Base-by-base conservation (phyloP, 2,329 filamentous ascomycete species). In the Exserohilum turcica region DNA sequence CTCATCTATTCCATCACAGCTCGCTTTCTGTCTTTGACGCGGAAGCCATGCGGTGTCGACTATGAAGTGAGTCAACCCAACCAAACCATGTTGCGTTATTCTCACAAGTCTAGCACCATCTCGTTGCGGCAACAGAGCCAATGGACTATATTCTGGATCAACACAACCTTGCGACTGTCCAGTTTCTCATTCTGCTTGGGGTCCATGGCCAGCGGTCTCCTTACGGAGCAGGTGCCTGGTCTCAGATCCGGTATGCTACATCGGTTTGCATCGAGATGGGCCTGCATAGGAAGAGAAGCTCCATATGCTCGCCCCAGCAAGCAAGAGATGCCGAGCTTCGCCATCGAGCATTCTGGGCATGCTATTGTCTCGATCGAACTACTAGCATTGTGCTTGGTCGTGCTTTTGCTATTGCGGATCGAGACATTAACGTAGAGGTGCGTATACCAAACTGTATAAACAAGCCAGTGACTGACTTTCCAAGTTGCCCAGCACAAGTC, bases 191-290 rank as follows among this genome's bases (percentile, higher is more conserved):
- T 3, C 40, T 69, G 5, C 48, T 69, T 12, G 66, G 60, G 6
- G 57, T 68, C 5, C 64, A 68, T 12, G 65, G 66, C 2, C 65
- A 69, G 38, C 48, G 66, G 9, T 66, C 64, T 10, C 66, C 65
- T 1, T 69, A 69, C 35, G 64, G 65, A 16, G 66, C 65, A 16
- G 66, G 65, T 2, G 62, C 64, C 8, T 68, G 66, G 63, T 64
- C 63, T 15, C 64, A 68, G 44, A 60, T 68, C 6, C 60, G 63
- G 31, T 68, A 63, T 45, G 59, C 66, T 5, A 68, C 63, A 5
- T 65, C 64, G 6, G 60, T 68, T 6, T 66, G 64, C 33, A 63
- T 68, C 19, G 66, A 68, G 36, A 61, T 67, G 51, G 64, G 66
- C 1, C 49, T 68, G 29, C 64, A 68, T 32, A 56, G 66, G 24